Evolutionary conservation across 2,329 filamentous ascomycete genomes (phyloP), one percentile per base, ranked within the genome.

Genomic region (Colletotrichum magnum): DNA sequence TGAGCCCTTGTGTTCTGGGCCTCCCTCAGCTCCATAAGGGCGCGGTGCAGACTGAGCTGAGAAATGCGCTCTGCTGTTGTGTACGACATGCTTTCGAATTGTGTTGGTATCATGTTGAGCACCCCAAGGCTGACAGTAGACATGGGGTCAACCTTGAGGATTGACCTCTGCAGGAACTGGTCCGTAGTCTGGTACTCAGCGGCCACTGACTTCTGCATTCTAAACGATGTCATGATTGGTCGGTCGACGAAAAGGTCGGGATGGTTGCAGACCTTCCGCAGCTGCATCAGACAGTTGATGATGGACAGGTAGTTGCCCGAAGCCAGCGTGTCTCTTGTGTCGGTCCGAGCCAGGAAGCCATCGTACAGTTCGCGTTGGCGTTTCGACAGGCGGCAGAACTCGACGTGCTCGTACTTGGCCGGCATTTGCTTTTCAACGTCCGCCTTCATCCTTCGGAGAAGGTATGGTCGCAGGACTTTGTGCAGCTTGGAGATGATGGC

Each of bases 371-470:
- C 96, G 51, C 96, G 90, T 78, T 99, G 96, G 26, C 96, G 91
- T 79, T 98, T 98, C 6, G 95, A 98, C 5, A 99, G 86, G 52
- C 95, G 93, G 79, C 96, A 99, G 76, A 97, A 95, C 72, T 98
- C 93, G 21, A 99, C 94, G 76, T 98, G 95, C 79, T 99, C 97
- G 77, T 97, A 97, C 79, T 99, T 99, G 70, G 90, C 95, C 0
- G 97, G 96, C 93, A 99, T 97, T 78, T 99, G 96, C 82, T 98
- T 98, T 82, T 99, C 97, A 6, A 99, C 96, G 77, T 99, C 96
- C 52, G 94, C 93, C 81, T 99, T 99, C 66, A 99, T 84, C 64
- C 96, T 90, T 59, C 96, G 91, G 6, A 99, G 86, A 12, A 99
- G 87, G 76, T 98, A 98, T 0, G 96, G 96, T 2, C 97, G 90